These are phyloP conservation scores for Paramecium sexaurelia DNA, from an alignment of 73 alveolate genomes.

Conservation along the genomic window DNA sequence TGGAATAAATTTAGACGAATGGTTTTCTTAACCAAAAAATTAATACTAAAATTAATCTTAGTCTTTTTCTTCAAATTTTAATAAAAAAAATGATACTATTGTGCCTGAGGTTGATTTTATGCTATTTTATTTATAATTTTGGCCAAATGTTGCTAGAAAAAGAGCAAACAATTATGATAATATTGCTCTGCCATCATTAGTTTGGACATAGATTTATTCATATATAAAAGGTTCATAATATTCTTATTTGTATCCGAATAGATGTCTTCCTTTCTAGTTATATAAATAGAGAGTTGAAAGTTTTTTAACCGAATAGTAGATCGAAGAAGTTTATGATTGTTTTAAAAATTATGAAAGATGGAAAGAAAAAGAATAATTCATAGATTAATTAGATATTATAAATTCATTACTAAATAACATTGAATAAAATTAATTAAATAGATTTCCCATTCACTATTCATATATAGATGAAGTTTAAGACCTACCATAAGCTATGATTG, in stretches of 20 bases:
- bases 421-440: constrained; percentile 42
- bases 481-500: constrained; percentile 76
- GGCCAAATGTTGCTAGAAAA: constrained; percentile 14
- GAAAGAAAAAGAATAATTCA: constrained; percentile 73
- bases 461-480: constrained; percentile 92
- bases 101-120: constrained; percentile 63
- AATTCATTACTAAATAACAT: constrained; percentile 72
- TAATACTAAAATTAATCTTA: constrained; percentile 37
- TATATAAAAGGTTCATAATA: constrained; percentile 83
- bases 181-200: constrained; percentile 60
- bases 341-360: constrained; percentile 81
- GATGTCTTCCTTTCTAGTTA: constrained; percentile 24
- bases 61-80: neutral
- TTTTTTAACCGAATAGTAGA: constrained; percentile 47
- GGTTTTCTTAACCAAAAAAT: constrained; percentile 12
- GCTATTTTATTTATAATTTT: constrained; percentile 33
- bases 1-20: neutral
- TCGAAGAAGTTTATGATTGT: constrained; percentile 30
- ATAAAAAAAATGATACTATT: neutral
- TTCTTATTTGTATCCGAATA: constrained; percentile 53
- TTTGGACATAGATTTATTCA: constrained; percentile 91
- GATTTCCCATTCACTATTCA: constrained; percentile 76
- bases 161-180: neutral
- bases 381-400: constrained; percentile 87
- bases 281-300: neutral